Base-by-base conservation (phyloP, 2,329 filamentous ascomycete genomes). In the Diaporthe citrichinensis region DNA sequence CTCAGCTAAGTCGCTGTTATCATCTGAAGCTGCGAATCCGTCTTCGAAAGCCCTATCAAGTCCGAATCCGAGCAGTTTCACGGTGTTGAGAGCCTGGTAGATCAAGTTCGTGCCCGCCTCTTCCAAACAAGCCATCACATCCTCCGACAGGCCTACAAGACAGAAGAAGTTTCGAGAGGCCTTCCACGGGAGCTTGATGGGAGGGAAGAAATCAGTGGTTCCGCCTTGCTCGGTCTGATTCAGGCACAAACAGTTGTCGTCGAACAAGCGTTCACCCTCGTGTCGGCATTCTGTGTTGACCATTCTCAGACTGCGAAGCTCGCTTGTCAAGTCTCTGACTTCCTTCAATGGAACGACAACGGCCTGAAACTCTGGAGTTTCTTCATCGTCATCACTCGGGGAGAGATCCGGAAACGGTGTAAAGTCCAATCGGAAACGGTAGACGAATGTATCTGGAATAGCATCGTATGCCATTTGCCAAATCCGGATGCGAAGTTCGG, bases 21-120 rank as follows among this genome's bases (percentile, higher is more conserved):
- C 3, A 1, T 14, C 46, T 3, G 0, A 17, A 1, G 2, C 3
- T 25, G 23, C 4, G n/a, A 10, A 1, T 7, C 2, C 28, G 4
- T 6, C 17, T 2, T 34, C 44, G 1, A n/a, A 0, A 0, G 0
- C 1, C 23, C 62, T 36, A 14, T 68, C 8, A 8, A 68, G 0
- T 1, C 31, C 31, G 9, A 68, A 1, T 1, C 31, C 62, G 4
- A 68, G 31, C 28, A 39, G 2, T 28, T 15, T 6, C 0, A 68
- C 62, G 14, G 20, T 25, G 23, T n/a, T 25, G 31, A 68, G 53
- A 7, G 28, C 4, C 31, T 39, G 46, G 1, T 5, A 8, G 62
- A 68, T 53, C 6, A 68, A 39, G 4, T 0, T 0, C 23, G 8
- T 28, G 23, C 14, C 25, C 12, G 44, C 46, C 6, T 10, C 0